Evolutionary conservation across 2,329 filamentous ascomycete genomes (phyloP).

Genomic region (Colletotrichum filicis): DNA sequence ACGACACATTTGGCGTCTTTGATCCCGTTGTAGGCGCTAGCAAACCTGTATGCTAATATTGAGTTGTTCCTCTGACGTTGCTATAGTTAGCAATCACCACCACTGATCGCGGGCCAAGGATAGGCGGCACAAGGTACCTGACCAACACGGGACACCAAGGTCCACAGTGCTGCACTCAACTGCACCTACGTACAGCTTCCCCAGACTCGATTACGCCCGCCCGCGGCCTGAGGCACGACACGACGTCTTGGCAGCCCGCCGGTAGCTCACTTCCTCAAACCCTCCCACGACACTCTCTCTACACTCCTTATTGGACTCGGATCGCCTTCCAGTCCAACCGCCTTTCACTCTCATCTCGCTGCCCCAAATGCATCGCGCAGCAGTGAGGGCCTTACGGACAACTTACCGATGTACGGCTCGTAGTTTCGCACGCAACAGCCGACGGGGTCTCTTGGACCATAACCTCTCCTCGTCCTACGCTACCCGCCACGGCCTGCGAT

Average conservation of each 20-base stretch:
- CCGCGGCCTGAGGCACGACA: constrained; percentile 30
- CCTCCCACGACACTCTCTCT: constrained; percentile 29
- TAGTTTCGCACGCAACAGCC: constrained; percentile 63
- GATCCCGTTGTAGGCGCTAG: constrained; percentile 5
- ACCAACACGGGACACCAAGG: background rate
- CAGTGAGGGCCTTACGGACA: constrained; percentile 74
- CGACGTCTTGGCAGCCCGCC: constrained; percentile 20
- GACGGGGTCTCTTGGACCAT: constrained; percentile 52
- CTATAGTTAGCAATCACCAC: constrained; percentile 20
- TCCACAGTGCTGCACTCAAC: constrained; percentile 2
- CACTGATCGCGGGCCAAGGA: background rate
- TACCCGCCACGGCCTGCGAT: constrained; percentile 36
- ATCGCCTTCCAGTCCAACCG: constrained; percentile 33
- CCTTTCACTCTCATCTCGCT: constrained; percentile 13
- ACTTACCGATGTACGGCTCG: constrained; percentile 73
- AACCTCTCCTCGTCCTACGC: constrained; percentile 33
- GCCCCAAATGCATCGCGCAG: constrained; percentile 78
- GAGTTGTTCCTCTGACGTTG: background rate
- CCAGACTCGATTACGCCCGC: background rate
- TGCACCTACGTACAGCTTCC: background rate
- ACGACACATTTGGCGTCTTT: constrained; percentile 5
- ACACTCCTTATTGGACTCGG: constrained; percentile 28
- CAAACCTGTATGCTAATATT: background rate
- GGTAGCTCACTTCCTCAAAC: constrained; percentile 14
- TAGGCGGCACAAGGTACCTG: background rate